phyloP scores from a whole-genome alignment of 2,329 filamentous ascomycete species.

The Colletotrichum gigasporum region DNA sequence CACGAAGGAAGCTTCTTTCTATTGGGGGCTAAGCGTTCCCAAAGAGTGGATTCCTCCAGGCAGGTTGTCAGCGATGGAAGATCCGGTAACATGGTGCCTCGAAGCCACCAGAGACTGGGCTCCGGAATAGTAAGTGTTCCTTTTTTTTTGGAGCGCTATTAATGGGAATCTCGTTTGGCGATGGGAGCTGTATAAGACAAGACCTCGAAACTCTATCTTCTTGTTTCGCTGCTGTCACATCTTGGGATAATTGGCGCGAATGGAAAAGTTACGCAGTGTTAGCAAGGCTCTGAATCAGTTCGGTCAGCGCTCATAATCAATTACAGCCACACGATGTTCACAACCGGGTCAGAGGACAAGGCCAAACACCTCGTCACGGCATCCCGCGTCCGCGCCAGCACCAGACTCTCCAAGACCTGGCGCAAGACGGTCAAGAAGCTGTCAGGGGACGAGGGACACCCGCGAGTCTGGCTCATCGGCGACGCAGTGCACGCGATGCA shows the following conservation, averaged over 20 bases:
- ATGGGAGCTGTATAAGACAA: too few species aligned
- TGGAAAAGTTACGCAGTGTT: too few species aligned
- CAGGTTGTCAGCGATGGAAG: background rate
- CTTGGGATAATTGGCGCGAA: too few species aligned
- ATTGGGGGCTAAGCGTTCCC: background rate
- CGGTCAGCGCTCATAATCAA: too few species aligned
- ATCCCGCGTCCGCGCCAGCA: slow-evolving; percentile 1
- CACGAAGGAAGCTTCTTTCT: background rate
- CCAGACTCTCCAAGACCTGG: background rate
- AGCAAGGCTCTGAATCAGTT: too few species aligned
- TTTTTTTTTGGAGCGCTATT: too few species aligned
- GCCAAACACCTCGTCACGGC: background rate
- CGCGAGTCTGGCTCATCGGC: slow-evolving; percentile 6
- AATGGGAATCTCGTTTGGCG: too few species aligned
- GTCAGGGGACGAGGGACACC: background rate
- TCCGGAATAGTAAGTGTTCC: slow-evolving; percentile 5
- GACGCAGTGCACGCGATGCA: slow-evolving; percentile 19
- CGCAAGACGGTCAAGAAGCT: background rate
- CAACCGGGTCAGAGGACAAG: background rate
- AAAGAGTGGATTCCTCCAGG: background rate
- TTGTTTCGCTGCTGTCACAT: too few species aligned
- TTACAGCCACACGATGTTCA: background rate
- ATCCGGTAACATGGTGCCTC: background rate
- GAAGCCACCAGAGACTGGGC: slow-evolving; percentile 9
- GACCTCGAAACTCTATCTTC: too few species aligned